These are phyloP conservation scores for Colletotrichum trifolii DNA, from an alignment of 2,329 filamentous ascomycete species.

Conservation along the genomic window DNA sequence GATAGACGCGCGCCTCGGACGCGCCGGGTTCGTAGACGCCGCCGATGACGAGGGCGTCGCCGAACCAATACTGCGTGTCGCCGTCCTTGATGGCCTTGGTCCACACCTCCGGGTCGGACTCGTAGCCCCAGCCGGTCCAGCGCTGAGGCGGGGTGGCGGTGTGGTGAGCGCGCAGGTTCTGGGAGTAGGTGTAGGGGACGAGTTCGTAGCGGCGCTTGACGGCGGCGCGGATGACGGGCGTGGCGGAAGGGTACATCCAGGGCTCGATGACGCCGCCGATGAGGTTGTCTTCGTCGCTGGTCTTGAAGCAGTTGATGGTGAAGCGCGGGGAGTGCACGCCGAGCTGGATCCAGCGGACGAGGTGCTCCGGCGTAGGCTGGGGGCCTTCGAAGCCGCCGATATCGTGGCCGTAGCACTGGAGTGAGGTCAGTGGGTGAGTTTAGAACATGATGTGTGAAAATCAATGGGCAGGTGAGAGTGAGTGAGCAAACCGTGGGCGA, in stretches of 20 bases:
- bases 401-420: constrained; percentile 75
- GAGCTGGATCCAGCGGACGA: constrained; percentile 79
- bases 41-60: constrained; percentile 72
- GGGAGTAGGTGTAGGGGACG: constrained; percentile 77
- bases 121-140: constrained; percentile 81
- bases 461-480: no score
- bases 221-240: constrained; percentile 69
- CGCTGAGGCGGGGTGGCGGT: constrained; percentile 73
- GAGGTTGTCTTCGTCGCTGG: constrained; percentile 70
- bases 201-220: constrained; percentile 79
- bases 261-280: constrained; percentile 81
- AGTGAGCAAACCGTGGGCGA: no score
- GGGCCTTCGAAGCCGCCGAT: constrained; percentile 82
- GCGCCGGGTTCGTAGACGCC: constrained; percentile 74
- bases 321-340: constrained; percentile 77
- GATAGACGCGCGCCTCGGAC: constrained; percentile 67
- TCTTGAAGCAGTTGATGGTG: constrained; percentile 84
- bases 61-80: constrained; percentile 80
- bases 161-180: constrained; percentile 70
- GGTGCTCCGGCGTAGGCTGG: constrained; percentile 75
- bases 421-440: constrained; percentile 1
- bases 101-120: constrained; percentile 75
- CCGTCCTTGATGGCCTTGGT: constrained; percentile 67
- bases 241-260: constrained; percentile 79
- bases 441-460: not conserved